These are phyloP conservation scores for Helotiales sp. DNA, from an alignment of 2,329 filamentous ascomycete genomes.

Conservation along the genomic window DNA sequence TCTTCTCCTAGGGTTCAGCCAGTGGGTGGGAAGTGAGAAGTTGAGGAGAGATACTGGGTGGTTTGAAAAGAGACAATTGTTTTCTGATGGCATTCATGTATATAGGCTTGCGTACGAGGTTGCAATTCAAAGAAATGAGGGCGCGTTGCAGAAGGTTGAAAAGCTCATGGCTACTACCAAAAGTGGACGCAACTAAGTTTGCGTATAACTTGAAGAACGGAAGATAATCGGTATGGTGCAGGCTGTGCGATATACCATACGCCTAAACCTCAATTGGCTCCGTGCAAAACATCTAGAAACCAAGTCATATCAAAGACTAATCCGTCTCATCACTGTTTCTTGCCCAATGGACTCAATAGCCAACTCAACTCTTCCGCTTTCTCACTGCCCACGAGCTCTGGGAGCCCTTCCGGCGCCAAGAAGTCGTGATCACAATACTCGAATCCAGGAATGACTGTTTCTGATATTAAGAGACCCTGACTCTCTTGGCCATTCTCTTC, in stretches of 20 bases:
- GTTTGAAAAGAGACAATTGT: conserved; percentile 17
- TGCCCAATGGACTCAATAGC: conserved; percentile 40
- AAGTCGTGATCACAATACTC: conserved; percentile 69
- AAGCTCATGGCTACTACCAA: not conserved
- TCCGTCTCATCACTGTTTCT: conserved; percentile 7
- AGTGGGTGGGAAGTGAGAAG: conserved; percentile 20
- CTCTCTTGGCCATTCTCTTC: conserved; percentile 36
- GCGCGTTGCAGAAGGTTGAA: not conserved
- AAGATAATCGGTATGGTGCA: not conserved
- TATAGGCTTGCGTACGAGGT: conserved; percentile 16
- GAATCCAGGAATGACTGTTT: conserved; percentile 69
- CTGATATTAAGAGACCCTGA: conserved; percentile 60
- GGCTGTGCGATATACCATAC: too few relatives aligned
- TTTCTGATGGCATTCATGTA: conserved; percentile 12
- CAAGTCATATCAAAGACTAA: not conserved
- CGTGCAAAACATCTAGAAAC: too few relatives aligned
- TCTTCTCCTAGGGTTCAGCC: conserved; percentile 17
- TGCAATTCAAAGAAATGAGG: not conserved
- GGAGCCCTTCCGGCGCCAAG: conserved; percentile 50
- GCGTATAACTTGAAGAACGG: not conserved
- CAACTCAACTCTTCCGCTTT: conserved; percentile 49
- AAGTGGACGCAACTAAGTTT: not conserved
- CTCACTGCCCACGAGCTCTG: conserved; percentile 51
- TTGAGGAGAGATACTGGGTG: conserved; percentile 18
- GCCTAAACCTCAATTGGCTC: too few relatives aligned